These are phyloP conservation scores for Begonia masoniana DNA, from an alignment of 306 rosid genomes.

Conservation along the genomic window DNA sequence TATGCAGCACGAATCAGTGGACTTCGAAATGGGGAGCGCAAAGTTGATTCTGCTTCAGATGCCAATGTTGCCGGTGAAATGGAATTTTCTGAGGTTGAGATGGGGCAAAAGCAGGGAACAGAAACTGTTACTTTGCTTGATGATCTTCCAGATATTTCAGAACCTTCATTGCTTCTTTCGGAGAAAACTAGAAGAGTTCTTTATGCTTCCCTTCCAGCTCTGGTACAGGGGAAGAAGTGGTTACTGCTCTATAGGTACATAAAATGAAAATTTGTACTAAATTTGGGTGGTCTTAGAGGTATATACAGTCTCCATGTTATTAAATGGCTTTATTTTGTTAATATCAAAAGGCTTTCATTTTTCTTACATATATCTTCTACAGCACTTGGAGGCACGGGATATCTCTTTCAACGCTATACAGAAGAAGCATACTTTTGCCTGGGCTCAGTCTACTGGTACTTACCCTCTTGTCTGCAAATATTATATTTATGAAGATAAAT, in stretches of 20 bases:
- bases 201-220: constrained; percentile 67
- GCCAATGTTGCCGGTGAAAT: constrained; percentile 9
- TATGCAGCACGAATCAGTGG: constrained; percentile 53
- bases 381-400: constrained; percentile 93
- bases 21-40: constrained; percentile 30
- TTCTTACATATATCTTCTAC: constrained; percentile 13
- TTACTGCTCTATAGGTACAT: constrained; percentile 62
- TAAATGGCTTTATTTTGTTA: background rate
- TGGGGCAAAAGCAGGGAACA: constrained; percentile 26
- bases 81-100: constrained; percentile 36
- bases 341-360: background rate
- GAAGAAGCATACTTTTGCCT: constrained; percentile 81
- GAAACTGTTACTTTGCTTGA: constrained; percentile 26
- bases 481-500: too few species aligned
- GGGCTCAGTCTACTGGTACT: constrained; percentile 84
- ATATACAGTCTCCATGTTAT: background rate
- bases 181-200: constrained; percentile 40
- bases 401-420: constrained; percentile 71
- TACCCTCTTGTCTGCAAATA: too few species aligned
- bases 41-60: constrained; percentile 27
- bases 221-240: constrained; percentile 92
- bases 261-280: background rate
- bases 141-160: constrained; percentile 48
- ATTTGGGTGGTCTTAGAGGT: background rate
- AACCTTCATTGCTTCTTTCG: constrained; percentile 62